Evolutionary conservation across 192 early-diverging fungal genomes (phyloP), one percentile per base, ranked within the genome.

Genomic region (Backusella australiensis): DNA sequence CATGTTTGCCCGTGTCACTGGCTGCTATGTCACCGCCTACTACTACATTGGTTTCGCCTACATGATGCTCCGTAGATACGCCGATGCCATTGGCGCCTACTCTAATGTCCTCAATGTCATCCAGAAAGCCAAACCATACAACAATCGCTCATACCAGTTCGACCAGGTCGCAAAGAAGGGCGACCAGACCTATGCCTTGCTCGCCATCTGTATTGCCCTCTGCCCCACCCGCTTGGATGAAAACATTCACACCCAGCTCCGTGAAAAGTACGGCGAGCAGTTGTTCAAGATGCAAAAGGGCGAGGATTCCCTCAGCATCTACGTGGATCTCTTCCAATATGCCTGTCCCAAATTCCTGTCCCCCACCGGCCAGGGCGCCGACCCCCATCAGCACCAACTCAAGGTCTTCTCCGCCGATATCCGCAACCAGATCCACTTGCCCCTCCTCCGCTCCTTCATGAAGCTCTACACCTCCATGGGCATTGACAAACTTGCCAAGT

Each of bases 21-120:
- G 95, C 5, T 97, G 97, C 88, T 95, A 98, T 79, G 95, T 98
- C 38, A 96, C 96, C 21, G 95, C 95, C 11, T 97, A 94, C 89
- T 99, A 99, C 87, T 97, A 97, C 85, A 94, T 97, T 39, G 97
- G 96, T 49, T 97, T 99, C 81, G 90, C 96, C 38, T 99, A 97
- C 88, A 91, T 97, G 94, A 99, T 99, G 97, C 95, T 97, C 95
- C 87, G 96, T 63, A 88, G 97, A 76, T 99, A 97, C 79, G 90
- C 95, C 46, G 97, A 99, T 79, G 97, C 97, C 67, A 95, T 96
- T 86, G 93, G 92, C 79, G 90, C 94, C 8, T 96, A 97, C 85
- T 91, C 92, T 23, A 94, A 95, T 80, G 93, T 98, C 78, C 88
- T 97, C 71, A 89, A 91, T 21, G 97, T 96, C 82, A 93, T 98